A percentile compares a stretch with the other conserved stretches of the same genome.
phyloP scores from a whole-genome alignment of 768 basidiomycete species.

The Boletus huronensis region DNA sequence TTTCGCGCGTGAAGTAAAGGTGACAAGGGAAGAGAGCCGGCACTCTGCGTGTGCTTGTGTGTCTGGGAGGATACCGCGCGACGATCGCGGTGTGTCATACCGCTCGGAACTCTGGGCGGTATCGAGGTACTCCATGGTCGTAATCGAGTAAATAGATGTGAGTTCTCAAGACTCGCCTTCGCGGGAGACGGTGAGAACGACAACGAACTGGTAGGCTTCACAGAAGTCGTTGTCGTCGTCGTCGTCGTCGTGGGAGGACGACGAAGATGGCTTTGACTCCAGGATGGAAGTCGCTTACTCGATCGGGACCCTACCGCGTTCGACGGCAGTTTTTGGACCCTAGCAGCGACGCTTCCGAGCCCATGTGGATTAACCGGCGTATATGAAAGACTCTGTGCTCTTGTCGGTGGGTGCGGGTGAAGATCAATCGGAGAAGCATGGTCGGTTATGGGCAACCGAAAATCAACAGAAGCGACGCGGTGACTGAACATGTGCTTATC shows the following conservation, averaged over 20 bases:
- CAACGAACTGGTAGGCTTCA: not conserved
- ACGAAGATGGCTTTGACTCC: constrained; percentile 3
- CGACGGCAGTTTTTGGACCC: constrained; percentile 7
- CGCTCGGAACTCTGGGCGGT: not conserved
- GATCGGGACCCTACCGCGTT: constrained; percentile 6
- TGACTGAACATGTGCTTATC: constrained; percentile 13
- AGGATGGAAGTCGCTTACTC: constrained; percentile 17
- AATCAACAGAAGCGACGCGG: constrained; percentile 20
- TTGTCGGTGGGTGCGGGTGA: constrained; percentile 7
- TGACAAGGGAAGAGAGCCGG: not conserved
- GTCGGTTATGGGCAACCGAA: constrained; percentile 4
- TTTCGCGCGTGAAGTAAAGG: not conserved
- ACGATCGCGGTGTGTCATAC: not conserved
- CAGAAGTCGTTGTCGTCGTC: not conserved
- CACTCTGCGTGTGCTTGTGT: constrained; percentile 6
- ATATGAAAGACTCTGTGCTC: constrained; percentile 14
- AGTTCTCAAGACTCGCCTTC: not conserved
- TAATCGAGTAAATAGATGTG: not conserved
- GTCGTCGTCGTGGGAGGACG: not conserved
- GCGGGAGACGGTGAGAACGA: not conserved
- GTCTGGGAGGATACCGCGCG: constrained; percentile 2
- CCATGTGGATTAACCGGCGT: not conserved
- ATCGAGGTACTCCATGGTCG: constrained; percentile 2
- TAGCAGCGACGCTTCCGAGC: constrained; percentile 3
- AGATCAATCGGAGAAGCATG: constrained; percentile 25